These are phyloP conservation scores for Corrigiola litoralis DNA, from an alignment of 179 eudicot species.

Conservation along the genomic window DNA sequence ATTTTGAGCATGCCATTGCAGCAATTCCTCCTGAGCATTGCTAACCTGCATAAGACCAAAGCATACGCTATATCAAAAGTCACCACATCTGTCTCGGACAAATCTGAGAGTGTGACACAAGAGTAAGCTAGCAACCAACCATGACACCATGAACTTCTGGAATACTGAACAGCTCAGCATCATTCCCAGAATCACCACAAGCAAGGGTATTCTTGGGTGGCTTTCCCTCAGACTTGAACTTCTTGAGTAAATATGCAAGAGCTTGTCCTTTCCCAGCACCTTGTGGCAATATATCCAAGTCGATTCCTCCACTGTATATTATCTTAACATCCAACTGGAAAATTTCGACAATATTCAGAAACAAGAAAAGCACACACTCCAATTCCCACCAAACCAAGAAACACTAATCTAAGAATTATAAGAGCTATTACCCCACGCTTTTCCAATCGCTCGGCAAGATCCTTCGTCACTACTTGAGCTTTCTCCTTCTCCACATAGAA, in stretches of 20 bases:
- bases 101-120: conserved; percentile 2
- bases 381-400: neutral
- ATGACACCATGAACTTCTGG: conserved; percentile 95
- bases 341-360: neutral
- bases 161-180: conserved; percentile 92
- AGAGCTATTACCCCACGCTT: conserved; percentile 68
- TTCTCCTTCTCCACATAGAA: conserved; percentile 85
- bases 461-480: conserved; percentile 69
- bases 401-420: neutral
- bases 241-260: conserved; percentile 88
- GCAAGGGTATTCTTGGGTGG: conserved; percentile 76
- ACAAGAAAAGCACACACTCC: neutral
- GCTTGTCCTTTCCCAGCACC: conserved; percentile 99
- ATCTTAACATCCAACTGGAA: conserved; percentile 88
- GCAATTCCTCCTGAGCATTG: conserved; percentile 95
- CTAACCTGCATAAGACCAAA: conserved; percentile 53
- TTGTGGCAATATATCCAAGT: conserved; percentile 90
- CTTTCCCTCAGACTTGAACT: conserved; percentile 63
- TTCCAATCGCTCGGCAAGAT: conserved; percentile 50
- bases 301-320: conserved; percentile 92
- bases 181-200: conserved; percentile 98
- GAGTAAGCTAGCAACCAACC: conserved; percentile 51
- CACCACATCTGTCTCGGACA: neutral
- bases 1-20: conserved; percentile 88
- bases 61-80: conserved; percentile 7